Conservation (phyloP, 768 basidiomycete genomes). For the Kockovaella imperatae region DNA sequence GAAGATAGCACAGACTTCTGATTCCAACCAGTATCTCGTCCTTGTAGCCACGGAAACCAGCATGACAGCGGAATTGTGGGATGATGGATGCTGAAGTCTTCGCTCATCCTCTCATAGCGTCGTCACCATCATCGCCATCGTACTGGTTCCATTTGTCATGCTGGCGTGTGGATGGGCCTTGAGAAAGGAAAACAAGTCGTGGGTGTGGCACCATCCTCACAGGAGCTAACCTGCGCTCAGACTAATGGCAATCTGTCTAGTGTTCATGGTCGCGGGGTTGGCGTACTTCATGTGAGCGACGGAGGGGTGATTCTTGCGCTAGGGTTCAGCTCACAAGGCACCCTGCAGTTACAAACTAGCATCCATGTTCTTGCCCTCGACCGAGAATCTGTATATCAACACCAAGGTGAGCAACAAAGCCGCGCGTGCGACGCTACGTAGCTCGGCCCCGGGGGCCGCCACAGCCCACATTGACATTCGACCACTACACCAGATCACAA, state of each 20-base stretch:
- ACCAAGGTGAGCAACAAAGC: too few relatives aligned
- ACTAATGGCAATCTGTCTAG: conserved; percentile 18
- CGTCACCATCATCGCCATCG: conserved; percentile 30
- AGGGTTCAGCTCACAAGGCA: background rate
- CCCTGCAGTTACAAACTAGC: conserved; percentile 30
- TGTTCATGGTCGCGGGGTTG: conserved; percentile 22
- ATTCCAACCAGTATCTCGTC: conserved; percentile 17
- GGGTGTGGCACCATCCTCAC: conserved; percentile 1
- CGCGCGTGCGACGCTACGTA: too few relatives aligned
- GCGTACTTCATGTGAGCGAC: conserved; percentile 32
- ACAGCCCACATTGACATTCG: too few relatives aligned
- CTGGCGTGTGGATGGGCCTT: conserved; percentile 27
- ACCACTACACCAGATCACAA: too few relatives aligned
- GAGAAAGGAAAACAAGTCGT: conserved; percentile 29
- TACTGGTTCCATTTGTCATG: conserved; percentile 16
- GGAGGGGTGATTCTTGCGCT: background rate
- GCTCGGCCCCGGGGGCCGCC: too few relatives aligned
- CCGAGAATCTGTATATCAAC: conserved; percentile 24
- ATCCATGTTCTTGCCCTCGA: conserved; percentile 26
- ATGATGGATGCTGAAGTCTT: background rate
- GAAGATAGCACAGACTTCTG: background rate
- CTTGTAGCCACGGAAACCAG: conserved; percentile 16
- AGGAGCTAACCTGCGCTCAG: conserved; percentile 3
- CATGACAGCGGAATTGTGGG: conserved; percentile 29
- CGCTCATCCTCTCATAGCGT: conserved; percentile 8